Evolutionary conservation across 495 filamentous ascomycete genomes (phyloP), one percentile per base, ranked within the genome.

Genomic region (Neurospora pannonica): DNA sequence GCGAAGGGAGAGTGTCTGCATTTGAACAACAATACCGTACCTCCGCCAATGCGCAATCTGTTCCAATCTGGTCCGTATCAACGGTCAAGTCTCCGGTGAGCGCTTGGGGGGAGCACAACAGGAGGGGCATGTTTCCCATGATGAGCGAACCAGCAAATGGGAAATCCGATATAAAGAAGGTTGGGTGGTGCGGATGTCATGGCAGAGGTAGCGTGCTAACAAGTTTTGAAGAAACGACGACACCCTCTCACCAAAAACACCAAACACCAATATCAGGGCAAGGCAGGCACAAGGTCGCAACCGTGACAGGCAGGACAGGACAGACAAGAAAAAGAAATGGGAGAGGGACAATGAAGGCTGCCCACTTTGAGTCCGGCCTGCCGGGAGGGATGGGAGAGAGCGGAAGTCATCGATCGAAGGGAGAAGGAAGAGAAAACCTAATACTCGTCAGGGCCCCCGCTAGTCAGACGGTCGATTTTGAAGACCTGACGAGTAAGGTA

Each of bases 321-420:
- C 34, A 42, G 19, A 8, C 13, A 19, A 34, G 34, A 71, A 62
- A 13, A 24, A 19, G 31, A 71, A 74, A 3, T 42, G 39, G 39
- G 39, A 2, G 39, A 36, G 34, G n/a, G 46, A 62, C 37, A 38
- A 24, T n/a, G 19, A 69, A 21, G 21, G 36, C n/a, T n/a, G 36
- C 39, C 67, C 38, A 72, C 74, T 75, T 75, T 54, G 42, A 70
- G 72, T 38, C 74, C 72, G 70, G 40, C 43, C 69, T 62, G 72
- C 62, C 72, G 74, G 69, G 71, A 74, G 60, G 46, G 42, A 70
- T 75, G 72, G 72, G 62, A 39, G 69, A 42, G 24, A 42, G 19
- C 43, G 31, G 46, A 60, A 67, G 48, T 60, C 48, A 24, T 60
- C 15, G 46, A 39, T 39, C 43, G 60, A 48, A 60, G 38, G 38